phyloP scores from a whole-genome alignment of 1,139 yeast genomes.

The Scheffersomyces quercinus region DNA sequence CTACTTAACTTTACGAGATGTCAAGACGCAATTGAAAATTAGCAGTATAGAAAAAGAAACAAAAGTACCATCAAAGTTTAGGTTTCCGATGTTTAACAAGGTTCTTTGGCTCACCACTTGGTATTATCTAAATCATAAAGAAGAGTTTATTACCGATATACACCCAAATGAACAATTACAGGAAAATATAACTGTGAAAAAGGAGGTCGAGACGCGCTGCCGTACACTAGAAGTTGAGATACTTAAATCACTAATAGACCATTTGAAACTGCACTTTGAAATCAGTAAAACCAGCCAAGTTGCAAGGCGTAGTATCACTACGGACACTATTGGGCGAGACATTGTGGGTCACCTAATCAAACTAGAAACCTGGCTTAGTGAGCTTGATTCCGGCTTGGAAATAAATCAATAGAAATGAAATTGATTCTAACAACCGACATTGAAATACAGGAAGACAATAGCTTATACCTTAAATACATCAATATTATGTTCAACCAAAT shows the following conservation, averaged over 20 bases:
- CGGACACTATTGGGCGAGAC: conserved; percentile 17
- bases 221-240: background rate
- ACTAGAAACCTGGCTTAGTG: conserved; percentile 6
- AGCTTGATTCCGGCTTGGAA: background rate
- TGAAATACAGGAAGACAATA: no score
- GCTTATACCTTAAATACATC: no score
- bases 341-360: conserved; percentile 12
- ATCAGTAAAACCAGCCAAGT: conserved; percentile 18
- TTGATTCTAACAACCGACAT: no score
- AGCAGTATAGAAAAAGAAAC: conserved; percentile 65
- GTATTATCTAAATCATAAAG: conserved; percentile 34
- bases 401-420: background rate
- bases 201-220: background rate
- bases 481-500: no score
- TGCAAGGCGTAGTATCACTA: conserved; percentile 22
- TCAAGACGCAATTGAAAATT: conserved; percentile 62
- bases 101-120: conserved; percentile 68
- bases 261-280: conserved; percentile 18
- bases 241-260: conserved; percentile 11
- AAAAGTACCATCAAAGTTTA: conserved; percentile 70
- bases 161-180: background rate
- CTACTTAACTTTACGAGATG: conserved; percentile 65
- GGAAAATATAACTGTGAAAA: background rate
- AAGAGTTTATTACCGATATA: conserved; percentile 23
- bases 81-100: conserved; percentile 74